These are phyloP conservation scores for Trichoderma atrobrunneum DNA, from an alignment of 2,329 filamentous ascomycete species.

Conservation along the genomic window DNA sequence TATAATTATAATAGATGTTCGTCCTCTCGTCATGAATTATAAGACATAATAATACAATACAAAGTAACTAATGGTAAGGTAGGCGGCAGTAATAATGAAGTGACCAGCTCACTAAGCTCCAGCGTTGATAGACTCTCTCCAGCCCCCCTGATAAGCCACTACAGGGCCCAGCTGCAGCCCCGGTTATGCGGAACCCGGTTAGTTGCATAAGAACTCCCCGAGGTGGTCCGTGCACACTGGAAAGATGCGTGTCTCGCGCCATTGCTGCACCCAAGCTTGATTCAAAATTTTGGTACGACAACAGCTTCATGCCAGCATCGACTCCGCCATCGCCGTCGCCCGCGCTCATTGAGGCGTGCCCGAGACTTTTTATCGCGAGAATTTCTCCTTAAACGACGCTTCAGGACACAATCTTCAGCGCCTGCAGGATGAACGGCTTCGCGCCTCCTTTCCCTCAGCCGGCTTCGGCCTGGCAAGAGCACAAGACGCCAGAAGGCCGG, in stretches of 20 bases:
- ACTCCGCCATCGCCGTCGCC: neutral
- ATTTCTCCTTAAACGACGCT: neutral
- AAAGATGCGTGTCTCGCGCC: constrained; percentile 16
- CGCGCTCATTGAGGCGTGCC: constrained; percentile 2
- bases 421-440: constrained; percentile 56
- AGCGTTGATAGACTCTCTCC: neutral
- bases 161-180: constrained; percentile 5
- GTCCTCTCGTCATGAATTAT: neutral
- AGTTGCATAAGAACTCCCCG: constrained; percentile 7
- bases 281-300: constrained; percentile 6
- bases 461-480: constrained; percentile 71
- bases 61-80: neutral
- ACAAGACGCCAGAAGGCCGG: constrained; percentile 75
- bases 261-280: constrained; percentile 4
- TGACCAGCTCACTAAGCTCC: neutral
- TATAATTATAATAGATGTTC: neutral
- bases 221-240: constrained; percentile 23
- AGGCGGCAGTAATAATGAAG: neutral
- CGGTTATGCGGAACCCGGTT: constrained; percentile 4
- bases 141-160: neutral
- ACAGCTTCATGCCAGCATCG: neutral
- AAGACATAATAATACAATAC: neutral
- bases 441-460: constrained; percentile 48
- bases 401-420: neutral
- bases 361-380: neutral